phyloP scores from a whole-genome alignment of 352 stramenopile species.

The Sclerospora graminicola region DNA sequence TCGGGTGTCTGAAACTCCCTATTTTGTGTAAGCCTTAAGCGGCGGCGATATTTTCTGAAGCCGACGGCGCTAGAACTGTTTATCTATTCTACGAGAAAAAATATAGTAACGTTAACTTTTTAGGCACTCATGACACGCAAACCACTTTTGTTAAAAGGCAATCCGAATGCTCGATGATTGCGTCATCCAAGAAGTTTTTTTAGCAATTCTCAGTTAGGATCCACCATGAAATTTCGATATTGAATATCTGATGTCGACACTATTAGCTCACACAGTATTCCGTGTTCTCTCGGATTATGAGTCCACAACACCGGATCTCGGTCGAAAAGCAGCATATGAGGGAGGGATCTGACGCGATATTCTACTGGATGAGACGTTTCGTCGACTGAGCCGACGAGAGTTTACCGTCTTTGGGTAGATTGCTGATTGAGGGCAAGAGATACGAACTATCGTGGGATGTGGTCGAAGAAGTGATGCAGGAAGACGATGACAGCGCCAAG shows the following conservation, averaged over 20 bases:
- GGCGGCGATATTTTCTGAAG: conserved; percentile 75
- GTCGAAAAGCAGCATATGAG: conserved; percentile 75
- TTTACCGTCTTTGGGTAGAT: no score
- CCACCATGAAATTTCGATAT: conserved; percentile 92
- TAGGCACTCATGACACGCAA: conserved; percentile 55
- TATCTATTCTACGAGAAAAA: conserved; percentile 76
- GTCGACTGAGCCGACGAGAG: no score
- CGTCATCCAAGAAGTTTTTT: conserved; percentile 76
- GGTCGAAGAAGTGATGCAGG: no score
- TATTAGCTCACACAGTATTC: conserved; percentile 93
- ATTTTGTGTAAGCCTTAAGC: conserved; percentile 46
- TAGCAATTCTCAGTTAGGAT: conserved; percentile 66
- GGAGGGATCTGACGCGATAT: conserved; percentile 94
- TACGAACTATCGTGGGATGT: no score
- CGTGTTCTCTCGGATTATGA: conserved; percentile 88
- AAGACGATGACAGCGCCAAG: no score
- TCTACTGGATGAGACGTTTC: no score
- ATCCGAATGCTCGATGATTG: conserved; percentile 64
- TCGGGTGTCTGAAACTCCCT: no score
- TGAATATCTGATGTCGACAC: conserved; percentile 90
- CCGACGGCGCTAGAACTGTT: conserved; percentile 73
- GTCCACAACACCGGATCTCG: conserved; percentile 53
- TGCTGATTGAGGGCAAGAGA: no score
- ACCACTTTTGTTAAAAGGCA: conserved; percentile 49
- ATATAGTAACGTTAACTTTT: no score